Evolutionary conservation across 805 yeast genomes (phyloP).

Genomic region (Saccharomycopsis fodiens): DNA sequence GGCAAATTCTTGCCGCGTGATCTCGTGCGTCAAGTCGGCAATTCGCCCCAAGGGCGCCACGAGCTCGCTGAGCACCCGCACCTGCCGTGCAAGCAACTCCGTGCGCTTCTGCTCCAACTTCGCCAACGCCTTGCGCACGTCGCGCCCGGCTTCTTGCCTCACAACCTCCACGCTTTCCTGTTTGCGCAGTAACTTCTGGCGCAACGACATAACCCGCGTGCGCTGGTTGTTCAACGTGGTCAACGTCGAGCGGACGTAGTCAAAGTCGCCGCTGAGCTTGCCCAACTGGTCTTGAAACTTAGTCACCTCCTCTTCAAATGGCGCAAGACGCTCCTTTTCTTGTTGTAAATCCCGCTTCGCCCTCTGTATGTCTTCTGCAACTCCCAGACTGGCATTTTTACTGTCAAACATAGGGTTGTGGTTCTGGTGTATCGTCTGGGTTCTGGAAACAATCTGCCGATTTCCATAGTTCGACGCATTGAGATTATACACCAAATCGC

Average conservation of each 20-base stretch:
- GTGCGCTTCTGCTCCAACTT: constrained; percentile 28
- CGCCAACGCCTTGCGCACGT: constrained; percentile 33
- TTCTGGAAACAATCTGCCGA: constrained; percentile 35
- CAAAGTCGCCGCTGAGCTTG: constrained; percentile 22
- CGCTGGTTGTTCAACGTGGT: constrained; percentile 19
- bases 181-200: constrained; percentile 22
- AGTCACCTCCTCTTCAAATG: constrained; percentile 13
- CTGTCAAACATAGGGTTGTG: constrained; percentile 19
- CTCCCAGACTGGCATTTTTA: constrained; percentile 21
- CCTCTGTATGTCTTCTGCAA: constrained; percentile 12
- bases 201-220: constrained; percentile 19
- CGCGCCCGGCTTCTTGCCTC: constrained; percentile 33
- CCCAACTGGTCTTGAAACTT: constrained; percentile 13
- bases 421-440: constrained; percentile 18
- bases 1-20: constrained; percentile 25
- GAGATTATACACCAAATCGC: constrained; percentile 43
- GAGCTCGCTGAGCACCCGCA: constrained; percentile 23
- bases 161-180: constrained; percentile 28
- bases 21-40: constrained; percentile 25
- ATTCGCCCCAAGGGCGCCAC: constrained; percentile 23
- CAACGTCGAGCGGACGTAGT: neutral
- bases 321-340: constrained; percentile 17
- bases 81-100: constrained; percentile 22
- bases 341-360: constrained; percentile 6
- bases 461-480: constrained; percentile 58